These are phyloP conservation scores for Ophiostoma quercus DNA, from an alignment of 2,329 filamentous ascomycete genomes.

Conservation along the genomic window DNA sequence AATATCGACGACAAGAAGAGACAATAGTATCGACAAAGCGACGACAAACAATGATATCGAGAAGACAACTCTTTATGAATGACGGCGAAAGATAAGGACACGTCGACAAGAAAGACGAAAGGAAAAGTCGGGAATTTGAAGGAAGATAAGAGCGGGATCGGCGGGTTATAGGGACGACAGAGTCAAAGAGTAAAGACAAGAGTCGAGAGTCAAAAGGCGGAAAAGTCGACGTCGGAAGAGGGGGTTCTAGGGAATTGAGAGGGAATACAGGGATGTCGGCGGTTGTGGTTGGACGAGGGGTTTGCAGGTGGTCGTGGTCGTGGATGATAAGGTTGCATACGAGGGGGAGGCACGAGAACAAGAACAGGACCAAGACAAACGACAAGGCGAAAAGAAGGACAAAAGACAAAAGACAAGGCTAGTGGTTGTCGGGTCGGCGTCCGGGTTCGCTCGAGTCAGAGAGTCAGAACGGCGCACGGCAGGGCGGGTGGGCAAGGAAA, in stretches of 20 bases:
- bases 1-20: background rate
- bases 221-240: background rate
- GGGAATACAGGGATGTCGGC: slow-evolving; percentile 3
- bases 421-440: slow-evolving; percentile 11
- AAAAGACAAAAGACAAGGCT: background rate
- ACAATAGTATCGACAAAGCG: background rate
- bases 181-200: background rate
- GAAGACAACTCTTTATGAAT: background rate
- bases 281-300: slow-evolving; percentile 9
- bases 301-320: background rate
- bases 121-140: background rate
- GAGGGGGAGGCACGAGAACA: background rate
- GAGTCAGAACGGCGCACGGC: slow-evolving; percentile 7
- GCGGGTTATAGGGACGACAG: background rate
- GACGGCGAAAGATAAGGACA: background rate
- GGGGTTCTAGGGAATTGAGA: background rate
- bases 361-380: background rate
- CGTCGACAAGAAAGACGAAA: slow-evolving; percentile 1
- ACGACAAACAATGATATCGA: background rate
- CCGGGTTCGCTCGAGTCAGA: slow-evolving; percentile 1
- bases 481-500: background rate
- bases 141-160: background rate
- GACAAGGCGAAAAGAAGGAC: background rate
- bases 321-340: slow-evolving; percentile 8
- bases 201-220: background rate